Evolutionary conservation across 2,329 filamentous ascomycete genomes (phyloP).

Genomic region (Pleurostoma richardsiae): DNA sequence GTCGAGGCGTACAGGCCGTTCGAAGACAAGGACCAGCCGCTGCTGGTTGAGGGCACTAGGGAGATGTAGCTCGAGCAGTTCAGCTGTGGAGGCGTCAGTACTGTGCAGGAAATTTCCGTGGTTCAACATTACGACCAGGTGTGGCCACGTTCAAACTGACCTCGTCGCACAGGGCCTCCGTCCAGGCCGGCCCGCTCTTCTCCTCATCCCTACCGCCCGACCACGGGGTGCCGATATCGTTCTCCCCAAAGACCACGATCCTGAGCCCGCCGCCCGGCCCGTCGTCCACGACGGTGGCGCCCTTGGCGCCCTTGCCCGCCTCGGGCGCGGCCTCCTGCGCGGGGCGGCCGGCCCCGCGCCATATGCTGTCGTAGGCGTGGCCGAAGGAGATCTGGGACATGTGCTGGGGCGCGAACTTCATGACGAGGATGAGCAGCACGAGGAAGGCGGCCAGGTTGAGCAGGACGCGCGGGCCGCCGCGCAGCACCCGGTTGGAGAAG

Average conservation of each 20-base stretch:
- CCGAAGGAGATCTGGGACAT: constrained; percentile 11
- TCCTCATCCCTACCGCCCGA: constrained; percentile 7
- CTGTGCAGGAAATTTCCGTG: too few species aligned
- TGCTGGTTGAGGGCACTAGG: constrained; percentile 33
- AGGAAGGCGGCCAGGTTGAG: constrained; percentile 17
- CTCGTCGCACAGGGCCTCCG: constrained; percentile 41
- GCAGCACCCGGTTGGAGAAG: constrained; percentile 19
- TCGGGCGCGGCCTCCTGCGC: not conserved
- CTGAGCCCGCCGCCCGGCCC: constrained; percentile 28
- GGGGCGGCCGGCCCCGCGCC: not conserved
- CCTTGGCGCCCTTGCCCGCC: not conserved
- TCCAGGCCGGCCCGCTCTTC: constrained; percentile 32
- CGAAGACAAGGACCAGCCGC: constrained; percentile 49
- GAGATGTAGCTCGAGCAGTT: constrained; percentile 40
- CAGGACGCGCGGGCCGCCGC: constrained; percentile 19
- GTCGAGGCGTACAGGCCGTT: constrained; percentile 49
- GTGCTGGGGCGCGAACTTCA: constrained; percentile 12
- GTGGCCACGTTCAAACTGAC: constrained; percentile 19
- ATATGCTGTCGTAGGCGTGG: not conserved
- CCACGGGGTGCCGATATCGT: constrained; percentile 35
- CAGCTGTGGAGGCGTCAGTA: constrained; percentile 25
- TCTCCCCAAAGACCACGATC: constrained; percentile 48
- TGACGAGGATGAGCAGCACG: constrained; percentile 12
- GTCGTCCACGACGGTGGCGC: constrained; percentile 4
- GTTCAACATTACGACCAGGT: too few species aligned